Evolutionary conservation across 2,329 filamentous ascomycete genomes (phyloP).

Genomic region (Alternaria longipes): DNA sequence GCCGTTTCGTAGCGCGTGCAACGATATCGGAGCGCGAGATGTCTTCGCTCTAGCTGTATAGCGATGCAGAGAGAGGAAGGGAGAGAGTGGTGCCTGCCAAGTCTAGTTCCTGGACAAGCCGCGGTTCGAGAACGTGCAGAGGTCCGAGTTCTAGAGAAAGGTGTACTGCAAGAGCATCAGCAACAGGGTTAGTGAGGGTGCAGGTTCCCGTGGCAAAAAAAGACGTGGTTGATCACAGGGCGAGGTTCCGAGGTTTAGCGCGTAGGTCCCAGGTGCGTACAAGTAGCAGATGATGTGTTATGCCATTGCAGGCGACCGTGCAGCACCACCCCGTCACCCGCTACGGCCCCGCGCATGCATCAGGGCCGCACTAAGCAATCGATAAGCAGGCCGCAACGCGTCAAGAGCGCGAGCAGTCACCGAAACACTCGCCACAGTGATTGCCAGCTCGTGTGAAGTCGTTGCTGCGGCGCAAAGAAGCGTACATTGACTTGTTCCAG

Average conservation of each 20-base stretch:
- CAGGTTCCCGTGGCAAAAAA: neutral
- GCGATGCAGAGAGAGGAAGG: neutral
- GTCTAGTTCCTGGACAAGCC: slow-evolving; percentile 3
- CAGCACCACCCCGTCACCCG: slow-evolving; percentile 14
- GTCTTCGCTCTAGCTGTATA: slow-evolving; percentile 4
- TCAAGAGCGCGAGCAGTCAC: slow-evolving; percentile 21
- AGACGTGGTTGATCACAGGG: slow-evolving; percentile 14
- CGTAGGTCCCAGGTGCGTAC: slow-evolving; percentile 25
- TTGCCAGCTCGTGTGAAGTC: neutral
- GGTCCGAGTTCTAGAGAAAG: slow-evolving; percentile 1
- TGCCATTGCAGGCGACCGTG: slow-evolving; percentile 30
- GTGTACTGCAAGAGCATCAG: slow-evolving; percentile 11
- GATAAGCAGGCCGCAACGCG: slow-evolving; percentile 28
- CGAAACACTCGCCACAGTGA: neutral
- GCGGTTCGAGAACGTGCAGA: slow-evolving; percentile 2
- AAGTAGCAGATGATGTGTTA: slow-evolving; percentile 41
- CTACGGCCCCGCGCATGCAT: slow-evolving; percentile 25
- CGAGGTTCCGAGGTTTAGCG: slow-evolving; percentile 21
- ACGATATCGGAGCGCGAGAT: slow-evolving; percentile 10
- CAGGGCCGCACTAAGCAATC: slow-evolving; percentile 29
- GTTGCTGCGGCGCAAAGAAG: neutral
- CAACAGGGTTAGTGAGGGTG: slow-evolving; percentile 10
- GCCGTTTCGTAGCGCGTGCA: slow-evolving; percentile 11
- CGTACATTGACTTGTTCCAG: neutral
- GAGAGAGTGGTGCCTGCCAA: slow-evolving; percentile 17